These are phyloP conservation scores for Amaranthus palmeri DNA, from an alignment of 148 eudicot species.

Conservation along the genomic window DNA sequence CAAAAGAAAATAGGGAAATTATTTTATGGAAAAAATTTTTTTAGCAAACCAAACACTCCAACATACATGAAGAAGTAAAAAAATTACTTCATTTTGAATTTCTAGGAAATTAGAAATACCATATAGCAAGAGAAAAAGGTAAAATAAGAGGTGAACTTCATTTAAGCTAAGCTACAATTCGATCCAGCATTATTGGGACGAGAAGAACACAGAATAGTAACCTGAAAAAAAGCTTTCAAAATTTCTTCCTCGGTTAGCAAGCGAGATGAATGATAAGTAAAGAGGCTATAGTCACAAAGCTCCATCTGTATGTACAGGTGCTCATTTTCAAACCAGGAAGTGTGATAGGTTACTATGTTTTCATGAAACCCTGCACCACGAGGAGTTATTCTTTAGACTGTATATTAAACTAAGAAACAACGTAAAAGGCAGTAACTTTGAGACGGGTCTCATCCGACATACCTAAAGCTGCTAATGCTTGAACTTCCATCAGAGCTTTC, in stretches of 20 bases:
- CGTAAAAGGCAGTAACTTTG: background rate
- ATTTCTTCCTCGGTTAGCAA: constrained; percentile 47
- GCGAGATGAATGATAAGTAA: constrained; percentile 30
- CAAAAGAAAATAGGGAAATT: too few relatives aligned
- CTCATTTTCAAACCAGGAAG: constrained; percentile 86
- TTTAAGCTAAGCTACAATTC: too few relatives aligned
- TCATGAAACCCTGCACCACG: constrained; percentile 63
- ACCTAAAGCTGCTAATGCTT: constrained; percentile 84
- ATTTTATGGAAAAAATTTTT: too few relatives aligned
- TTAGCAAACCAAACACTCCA: too few relatives aligned
- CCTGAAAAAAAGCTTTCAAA: constrained; percentile 63
- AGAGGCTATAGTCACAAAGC: constrained; percentile 75
- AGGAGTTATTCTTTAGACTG: constrained; percentile 5
- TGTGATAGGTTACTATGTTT: constrained; percentile 65
- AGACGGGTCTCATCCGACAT: constrained; percentile 8
- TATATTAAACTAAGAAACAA: background rate
- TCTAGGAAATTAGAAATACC: too few relatives aligned
- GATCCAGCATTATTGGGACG: background rate
- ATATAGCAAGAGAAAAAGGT: too few relatives aligned
- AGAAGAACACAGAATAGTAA: constrained; percentile 11
- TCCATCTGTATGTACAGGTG: constrained; percentile 84
- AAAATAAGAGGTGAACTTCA: too few relatives aligned
- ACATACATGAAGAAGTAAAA: too few relatives aligned
- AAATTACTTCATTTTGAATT: too few relatives aligned
- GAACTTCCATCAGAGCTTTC: constrained; percentile 95